Evolutionary conservation across 176 grass and related monocot species (phyloP), one percentile per base, ranked within the genome.

Genomic region (Paspalum notatum): DNA sequence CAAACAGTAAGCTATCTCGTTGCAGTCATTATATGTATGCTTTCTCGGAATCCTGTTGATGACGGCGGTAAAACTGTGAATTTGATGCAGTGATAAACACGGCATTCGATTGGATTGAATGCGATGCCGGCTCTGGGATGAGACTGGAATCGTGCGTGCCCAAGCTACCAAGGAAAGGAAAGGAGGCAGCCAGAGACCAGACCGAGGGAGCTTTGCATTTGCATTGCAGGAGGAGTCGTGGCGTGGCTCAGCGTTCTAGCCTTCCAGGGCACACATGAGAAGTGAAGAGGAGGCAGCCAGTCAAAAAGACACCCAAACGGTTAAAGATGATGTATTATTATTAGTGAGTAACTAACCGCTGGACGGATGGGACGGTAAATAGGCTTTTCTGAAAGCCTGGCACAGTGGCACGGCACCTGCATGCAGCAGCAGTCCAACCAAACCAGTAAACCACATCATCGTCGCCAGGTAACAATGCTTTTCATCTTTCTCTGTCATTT

Each of bases 361-460:
- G 65, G 72, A 50, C 20, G 38, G 58, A 59, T 48, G 57, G 82
- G 53, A 59, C 6, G 64, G 37, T 14, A 77, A 82, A 54, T 32
- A 57, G 20, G 41, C 75, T 85, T 85, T 85, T 72, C 47, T 62
- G 58, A 57, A 49, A 80, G 59, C 76, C 68, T 80, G 42, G 1
- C 21, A 58, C 12, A 43, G 49, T 5, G 56, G 21, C 10, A 24
- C 21, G 55, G 55, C 55, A 54, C 22, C 25, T 9, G 41, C 37
- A 71, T 21, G 9, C 4, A 15, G 21, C 38, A 61, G 17, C 15
- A 40, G 37, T 32, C 18, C 82, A 77, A 20, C 53, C 44, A n/a
- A 78, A 48, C 72, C 42, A 20, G 43, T 27, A n/a, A 78, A 48
- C 72, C 42, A 42, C 42, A 42, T 61, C 20, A 26, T 58, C 77